Evolutionary conservation across 2,329 filamentous ascomycete species (phyloP), one percentile per base, ranked within the genome.

Genomic region (Arthroderma sp.): DNA sequence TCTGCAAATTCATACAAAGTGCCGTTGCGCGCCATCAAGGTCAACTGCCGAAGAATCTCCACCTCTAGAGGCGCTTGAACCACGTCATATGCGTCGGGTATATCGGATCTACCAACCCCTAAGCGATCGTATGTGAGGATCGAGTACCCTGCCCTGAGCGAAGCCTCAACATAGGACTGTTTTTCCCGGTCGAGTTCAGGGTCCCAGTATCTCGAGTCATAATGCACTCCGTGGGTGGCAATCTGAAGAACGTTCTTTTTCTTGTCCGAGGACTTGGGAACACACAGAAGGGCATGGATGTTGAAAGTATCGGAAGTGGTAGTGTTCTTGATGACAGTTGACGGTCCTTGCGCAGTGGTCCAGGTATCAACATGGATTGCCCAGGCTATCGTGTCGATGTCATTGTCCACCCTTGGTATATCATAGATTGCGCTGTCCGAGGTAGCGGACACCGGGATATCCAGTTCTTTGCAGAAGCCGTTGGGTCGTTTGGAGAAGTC

Each of bases 81-180:
- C 6, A 63, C 57, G 15, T 56, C 55, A 48, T 66, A 66, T 4
- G 65, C 60, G 40, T 69, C 58, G 7, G 63, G 58, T 33, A 61
- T 57, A 10, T 57, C 56, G 2, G 62, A 66, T 29, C 57, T 54
- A 28, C 60, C 63, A 4, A 58, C 53, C n/a, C 63, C 63, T 8
- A 66, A 53, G 28, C 64, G 60, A 49, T 66, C 63, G 46, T 64
- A 67, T 5, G 62, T 60, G 9, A 68, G 56, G 11, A 64, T 66
- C 28, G 60, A 56, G 50, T 66, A 68, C 33, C 64, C 64, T 30
- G 56, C 57, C 15, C 49, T 52, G 33, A 64, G 53, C 7, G 58
- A 52, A 5, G 60, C 55, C 32, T 66, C 55, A 42, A 67, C 60
- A 45, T 62, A 66, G 6, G 61, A 65, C 33, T 47, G 41, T 30